These are phyloP conservation scores for Rubroshorea leprosula DNA, from an alignment of 345 rosid genomes.

Conservation along the genomic window DNA sequence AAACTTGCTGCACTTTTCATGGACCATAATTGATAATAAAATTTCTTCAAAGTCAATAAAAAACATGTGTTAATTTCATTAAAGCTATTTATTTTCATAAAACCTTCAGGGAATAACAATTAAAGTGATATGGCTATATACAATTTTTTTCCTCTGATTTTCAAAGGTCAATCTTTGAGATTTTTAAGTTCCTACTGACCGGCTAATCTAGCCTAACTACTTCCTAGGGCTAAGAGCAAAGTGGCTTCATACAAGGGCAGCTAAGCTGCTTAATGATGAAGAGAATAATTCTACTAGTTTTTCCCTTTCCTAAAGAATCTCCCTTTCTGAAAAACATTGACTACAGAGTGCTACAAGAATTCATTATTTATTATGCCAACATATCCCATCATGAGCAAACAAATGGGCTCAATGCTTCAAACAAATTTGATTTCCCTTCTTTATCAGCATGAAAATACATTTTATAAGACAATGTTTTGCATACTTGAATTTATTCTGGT, in stretches of 20 bases:
- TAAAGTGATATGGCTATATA: background rate
- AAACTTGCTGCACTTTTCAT: background rate
- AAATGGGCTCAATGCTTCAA: background rate
- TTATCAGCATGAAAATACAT: no score
- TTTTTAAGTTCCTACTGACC: background rate
- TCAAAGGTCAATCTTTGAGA: background rate
- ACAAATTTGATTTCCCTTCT: background rate
- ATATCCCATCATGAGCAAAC: background rate
- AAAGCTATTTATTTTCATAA: no score
- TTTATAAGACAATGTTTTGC: no score
- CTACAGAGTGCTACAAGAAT: no score
- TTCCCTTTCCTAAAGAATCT: no score
- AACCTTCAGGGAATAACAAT: no score
- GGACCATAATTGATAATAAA: no score
- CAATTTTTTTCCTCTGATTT: background rate
- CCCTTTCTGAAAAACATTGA: no score
- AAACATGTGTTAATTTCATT: no score
- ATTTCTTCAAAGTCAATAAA: no score
- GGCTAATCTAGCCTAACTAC: background rate
- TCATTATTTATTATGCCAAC: background rate
- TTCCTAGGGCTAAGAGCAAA: background rate
- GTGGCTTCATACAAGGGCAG: background rate
- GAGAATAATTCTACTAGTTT: no score
- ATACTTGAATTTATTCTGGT: background rate
- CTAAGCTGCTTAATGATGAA: no score